Evolutionary conservation across 2,329 filamentous ascomycete genomes (phyloP).

Genomic region (Chalaropsis thielavioides): DNA sequence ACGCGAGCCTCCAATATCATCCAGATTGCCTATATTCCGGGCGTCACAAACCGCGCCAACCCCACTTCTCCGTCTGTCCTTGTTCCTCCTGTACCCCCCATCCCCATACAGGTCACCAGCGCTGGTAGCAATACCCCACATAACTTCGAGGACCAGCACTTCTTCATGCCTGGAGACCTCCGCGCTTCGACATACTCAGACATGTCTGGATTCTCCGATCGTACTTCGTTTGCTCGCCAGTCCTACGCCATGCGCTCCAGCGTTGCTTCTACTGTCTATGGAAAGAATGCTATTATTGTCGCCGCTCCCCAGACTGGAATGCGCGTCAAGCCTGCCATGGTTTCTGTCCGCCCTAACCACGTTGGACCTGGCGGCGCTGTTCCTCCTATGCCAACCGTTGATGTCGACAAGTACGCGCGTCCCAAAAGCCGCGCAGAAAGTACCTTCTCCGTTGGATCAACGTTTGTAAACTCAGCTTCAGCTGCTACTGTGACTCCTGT

Average conservation of each 20-base stretch:
- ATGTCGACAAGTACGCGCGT: constrained; percentile 45
- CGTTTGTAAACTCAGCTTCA: constrained; percentile 51
- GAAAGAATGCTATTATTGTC: constrained; percentile 73
- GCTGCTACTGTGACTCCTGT: constrained; percentile 42
- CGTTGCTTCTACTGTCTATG: constrained; percentile 87
- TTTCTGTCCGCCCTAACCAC: constrained; percentile 64
- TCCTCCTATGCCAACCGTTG: constrained; percentile 60
- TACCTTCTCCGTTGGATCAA: constrained; percentile 53
- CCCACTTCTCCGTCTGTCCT: constrained; percentile 68
- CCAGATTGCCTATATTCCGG: constrained; percentile 96
- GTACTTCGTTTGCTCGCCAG: constrained; percentile 45
- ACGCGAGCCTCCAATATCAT: constrained; percentile 97
- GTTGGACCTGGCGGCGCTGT: constrained; percentile 37
- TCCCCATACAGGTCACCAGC: constrained; percentile 52
- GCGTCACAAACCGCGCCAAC: constrained; percentile 81
- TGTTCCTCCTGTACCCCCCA: constrained; percentile 85
- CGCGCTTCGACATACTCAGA: constrained; percentile 84
- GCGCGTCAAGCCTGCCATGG: constrained; percentile 77
- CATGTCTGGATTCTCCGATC: constrained; percentile 48
- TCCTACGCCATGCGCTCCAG: constrained; percentile 51
- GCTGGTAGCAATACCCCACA: constrained; percentile 33
- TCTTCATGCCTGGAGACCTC: constrained; percentile 82
- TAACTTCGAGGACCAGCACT: constrained; percentile 64
- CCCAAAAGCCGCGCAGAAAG: constrained; percentile 39
- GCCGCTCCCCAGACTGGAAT: constrained; percentile 75